phyloP scores from a whole-genome alignment of 345 rosid genomes.

The Ceriops tagal region DNA sequence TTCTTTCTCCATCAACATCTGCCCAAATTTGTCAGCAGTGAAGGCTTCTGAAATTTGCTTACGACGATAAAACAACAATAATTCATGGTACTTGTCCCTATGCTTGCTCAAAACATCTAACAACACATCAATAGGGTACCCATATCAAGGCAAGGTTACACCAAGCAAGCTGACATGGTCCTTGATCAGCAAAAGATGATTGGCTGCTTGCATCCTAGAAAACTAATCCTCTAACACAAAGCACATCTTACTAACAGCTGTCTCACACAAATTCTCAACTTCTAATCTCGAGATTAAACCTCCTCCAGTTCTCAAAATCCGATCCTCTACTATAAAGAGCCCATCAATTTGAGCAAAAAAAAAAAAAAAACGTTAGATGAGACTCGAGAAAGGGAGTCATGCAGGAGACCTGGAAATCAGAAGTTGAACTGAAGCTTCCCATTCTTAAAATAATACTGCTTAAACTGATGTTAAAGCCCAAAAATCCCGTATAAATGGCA shows the following conservation, averaged over 20 bases:
- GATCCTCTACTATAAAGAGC: conserved; percentile 85
- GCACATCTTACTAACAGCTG: conserved; percentile 93
- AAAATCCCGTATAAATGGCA: conserved; percentile 81
- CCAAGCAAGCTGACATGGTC: conserved; percentile 96
- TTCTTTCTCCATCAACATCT: conserved; percentile 96
- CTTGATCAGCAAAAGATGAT: conserved; percentile 85
- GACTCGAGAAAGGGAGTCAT: conserved; percentile 97
- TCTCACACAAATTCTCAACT: conserved; percentile 91
- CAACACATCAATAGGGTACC: conserved; percentile 76
- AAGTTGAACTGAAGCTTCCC: conserved; percentile 84
- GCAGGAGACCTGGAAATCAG: conserved; percentile 95
- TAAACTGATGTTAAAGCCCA: conserved; percentile 78
- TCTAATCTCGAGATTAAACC: conserved; percentile 74
- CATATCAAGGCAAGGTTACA: conserved; percentile 79
- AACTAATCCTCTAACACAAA: conserved; percentile 93
- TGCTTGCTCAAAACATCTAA: conserved; percentile 93
- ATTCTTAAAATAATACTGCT: conserved; percentile 79
- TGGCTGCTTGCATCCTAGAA: conserved; percentile 97
- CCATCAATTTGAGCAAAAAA: conserved; percentile 97
- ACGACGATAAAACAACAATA: conserved; percentile 80
- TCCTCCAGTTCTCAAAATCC: conserved; percentile 84
- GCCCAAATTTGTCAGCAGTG: conserved; percentile 89
- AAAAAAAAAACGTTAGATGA: conserved; percentile 90
- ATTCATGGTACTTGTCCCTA: conserved; percentile 86
- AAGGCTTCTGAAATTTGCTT: conserved; percentile 89